Evolutionary conservation across 441 rosid genomes (phyloP).

Genomic region (Adansonia madagascariensis): DNA sequence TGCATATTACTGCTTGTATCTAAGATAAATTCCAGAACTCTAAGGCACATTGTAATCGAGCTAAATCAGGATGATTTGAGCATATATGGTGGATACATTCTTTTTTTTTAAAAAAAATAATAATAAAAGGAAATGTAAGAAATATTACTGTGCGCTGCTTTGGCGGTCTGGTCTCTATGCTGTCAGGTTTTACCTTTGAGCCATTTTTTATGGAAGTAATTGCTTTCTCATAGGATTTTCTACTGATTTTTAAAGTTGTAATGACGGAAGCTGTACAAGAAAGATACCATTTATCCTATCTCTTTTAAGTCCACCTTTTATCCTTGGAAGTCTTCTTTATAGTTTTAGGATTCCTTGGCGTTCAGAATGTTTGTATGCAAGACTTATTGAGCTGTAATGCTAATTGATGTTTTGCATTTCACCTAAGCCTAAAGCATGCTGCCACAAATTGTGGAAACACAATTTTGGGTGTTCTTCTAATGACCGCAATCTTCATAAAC

Average conservation of each 20-base stretch:
- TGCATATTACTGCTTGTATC: not conserved
- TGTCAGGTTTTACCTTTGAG: not conserved
- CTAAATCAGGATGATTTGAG: not conserved
- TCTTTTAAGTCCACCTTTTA: slow-evolving; percentile 6
- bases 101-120: not conserved
- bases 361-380: not conserved
- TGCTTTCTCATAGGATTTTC: not conserved
- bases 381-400: not conserved
- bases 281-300: not conserved
- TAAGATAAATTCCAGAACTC: slow-evolving; percentile 14
- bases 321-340: slow-evolving; percentile 6
- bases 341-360: slow-evolving; percentile 12
- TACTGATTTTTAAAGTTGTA: not conserved
- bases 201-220: slow-evolving; percentile 8
- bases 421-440: not conserved
- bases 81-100: slow-evolving; percentile 7
- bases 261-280: slow-evolving; percentile 4
- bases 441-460: not conserved
- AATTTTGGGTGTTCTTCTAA: slow-evolving; percentile 9
- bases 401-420: not conserved
- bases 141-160: not conserved
- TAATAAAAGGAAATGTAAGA: not conserved
- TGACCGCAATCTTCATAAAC: slow-evolving; percentile 10
- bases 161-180: not conserved
- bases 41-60: slow-evolving; percentile 5